Base-by-base conservation (phyloP, 352 stramenopile genomes). In the Pythium scleroteichum region DNA sequence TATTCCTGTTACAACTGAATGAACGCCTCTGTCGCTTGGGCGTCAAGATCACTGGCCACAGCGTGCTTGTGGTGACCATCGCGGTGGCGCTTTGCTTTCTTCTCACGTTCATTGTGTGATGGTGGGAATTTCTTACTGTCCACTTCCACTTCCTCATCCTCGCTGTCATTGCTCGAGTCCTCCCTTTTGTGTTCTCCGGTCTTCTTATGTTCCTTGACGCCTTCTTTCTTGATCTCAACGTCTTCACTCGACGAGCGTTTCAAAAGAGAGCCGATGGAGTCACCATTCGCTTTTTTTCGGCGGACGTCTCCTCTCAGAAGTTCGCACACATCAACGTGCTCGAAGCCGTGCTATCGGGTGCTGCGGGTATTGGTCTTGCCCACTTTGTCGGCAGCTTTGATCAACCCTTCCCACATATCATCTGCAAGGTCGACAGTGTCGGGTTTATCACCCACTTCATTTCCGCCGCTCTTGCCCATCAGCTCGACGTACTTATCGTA, bases 141-240 rank as follows among this genome's bases (percentile, higher is more conserved):
- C 10, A 45, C 39, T 9, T 45, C 39, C 39, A n/a, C 39, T 20
- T 45, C 39, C 16, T 45, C 39, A n/a, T n/a, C n/a, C 39, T 45
- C 39, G 16, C 39, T 45, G 39, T 45, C 39, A 19, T 45, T n/a
- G 39, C 10, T 45, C 20, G 39, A 10, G 39, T 45, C 39, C 10
- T n/a, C 20, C 39, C 4, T 17, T 45, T 45, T 45, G 16, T 10
- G 10, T 45, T 45, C 39, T 19, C n/a, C n/a, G n/a, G n/a, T n/a
- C n/a, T 45, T 45, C 20, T 45, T 9, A 10, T 45, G 39, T 45
- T 17, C 10, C 39, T 45, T 45, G 39, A 51, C 44, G 2, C 44
- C 23, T 14, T 51, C 44, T 33, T 51, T 20, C 44, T 51, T 51
- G 44, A 51, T 51, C 23, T 51, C 44, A 14, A 51, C 19, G 44